Evolutionary conservation across 1,284 basidiomycete genomes (phyloP), one percentile per base, ranked within the genome.

Genomic region (Marasmius fiardii): DNA sequence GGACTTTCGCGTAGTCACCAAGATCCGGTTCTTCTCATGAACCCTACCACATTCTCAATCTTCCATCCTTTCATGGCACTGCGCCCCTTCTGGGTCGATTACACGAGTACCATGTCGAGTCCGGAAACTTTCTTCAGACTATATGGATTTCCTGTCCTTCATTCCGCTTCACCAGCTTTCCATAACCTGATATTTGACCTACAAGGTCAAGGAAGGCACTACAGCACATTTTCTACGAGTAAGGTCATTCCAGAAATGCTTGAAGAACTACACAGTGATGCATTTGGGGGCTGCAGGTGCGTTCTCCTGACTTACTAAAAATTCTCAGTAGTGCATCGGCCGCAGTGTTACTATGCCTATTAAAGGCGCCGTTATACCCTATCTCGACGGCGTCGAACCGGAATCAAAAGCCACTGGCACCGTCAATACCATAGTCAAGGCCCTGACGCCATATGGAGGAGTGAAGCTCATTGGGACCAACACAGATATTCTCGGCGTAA

Each of bases 81-180:
- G 5, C 49, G 34, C 6, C 24, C 43, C 18, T 23, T 45, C 23
- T 49, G 53, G 16, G 16, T 44, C n/a, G 43, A 54, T 21, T 28
- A 50, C 18, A 57, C 54, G 56, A 21, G 39, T 43, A 54, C 41
- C 37, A 1, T 31, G 33, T 28, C 56, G 11, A 39, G 43, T 16
- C 37, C 52, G 18, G 43, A 35, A 20, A 54, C 41, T 24, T 35
- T 43, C 33, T 71, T 67, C 61, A 60, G 64, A 48, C 64, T 71
- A 16, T 71, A 68, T 59, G 72, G 71, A 2, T 71, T 67, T 54
- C 71, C 72, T 12, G 63, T 74, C 50, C 62, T 69, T 44, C 71
- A 73, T 55, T 73, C 71, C 28, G 67, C 65, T 2, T 68, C 70
- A 7, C 72, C 71, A 7, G 57, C 67, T 2, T 58, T 74, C 20